Evolutionary conservation across 805 yeast species (phyloP), one percentile per base, ranked within the genome.

Genomic region (Blastobotrys mokoenaii): DNA sequence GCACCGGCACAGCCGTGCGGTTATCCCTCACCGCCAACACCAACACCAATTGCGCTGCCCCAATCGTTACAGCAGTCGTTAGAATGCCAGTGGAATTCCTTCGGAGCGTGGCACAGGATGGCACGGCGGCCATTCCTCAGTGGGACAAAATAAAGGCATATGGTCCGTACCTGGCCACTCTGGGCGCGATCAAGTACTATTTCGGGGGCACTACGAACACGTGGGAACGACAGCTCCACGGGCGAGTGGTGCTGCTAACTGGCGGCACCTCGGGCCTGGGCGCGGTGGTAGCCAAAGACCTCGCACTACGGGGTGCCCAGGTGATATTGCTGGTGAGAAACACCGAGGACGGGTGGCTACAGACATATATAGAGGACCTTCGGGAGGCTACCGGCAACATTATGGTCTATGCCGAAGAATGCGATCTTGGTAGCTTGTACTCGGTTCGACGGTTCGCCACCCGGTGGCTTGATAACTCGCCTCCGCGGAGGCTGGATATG

Each of bases 191-290:
- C 37, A 90, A 90, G 61, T 77, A 76, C 60, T 86, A 84, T 66
- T 80, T 84, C 56, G 76, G 82, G 31, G 98, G 98, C 9, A 63
- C 84, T 1, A 53, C 74, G 16, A 93, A 90, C 64, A 84, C 88
- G 0, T 90, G 96, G 96, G 95, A 86, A 50, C 72, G 97, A 48
- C 89, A 88, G 52, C 65, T 90, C 60, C 96, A 93, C 59, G 97
- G 97, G 1, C 79, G 80, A 57, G 97, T 89, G 3, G 62, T 67
- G 27, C 45, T 65, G 42, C 14, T 20, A 14, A 69, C 70, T 12
- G 98, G 98, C n/a, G 98, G 95, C 1, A 90, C 97, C 0, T 74
- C 94, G 1, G 97, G 97, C 0, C 61, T 87, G 49, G 98, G 98
- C 0, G 82, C 90, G 0, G 74, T 77, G 2, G 73, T 84, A 3